phyloP scores from a whole-genome alignment of 257 asterid species.

The Solanum sejunctum region DNA sequence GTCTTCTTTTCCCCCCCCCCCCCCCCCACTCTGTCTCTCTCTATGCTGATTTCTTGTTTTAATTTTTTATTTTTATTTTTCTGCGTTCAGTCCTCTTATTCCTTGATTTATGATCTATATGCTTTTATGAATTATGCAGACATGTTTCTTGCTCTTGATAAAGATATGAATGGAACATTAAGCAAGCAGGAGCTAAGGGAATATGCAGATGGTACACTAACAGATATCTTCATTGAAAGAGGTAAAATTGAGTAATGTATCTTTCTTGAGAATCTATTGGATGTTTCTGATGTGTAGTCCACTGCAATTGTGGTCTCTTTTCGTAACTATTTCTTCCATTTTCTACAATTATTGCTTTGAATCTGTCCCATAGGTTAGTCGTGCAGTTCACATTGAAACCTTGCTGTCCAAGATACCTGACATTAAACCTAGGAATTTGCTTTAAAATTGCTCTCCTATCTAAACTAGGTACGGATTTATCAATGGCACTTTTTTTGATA shows the following conservation, averaged over 20 bases:
- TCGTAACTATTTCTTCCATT: not conserved
- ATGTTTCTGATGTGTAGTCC: not conserved
- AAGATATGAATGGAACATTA: slow-evolving; percentile 88
- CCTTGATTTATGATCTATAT: not conserved
- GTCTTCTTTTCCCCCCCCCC: not conserved
- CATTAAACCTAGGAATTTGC: not conserved
- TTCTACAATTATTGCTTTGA: not conserved
- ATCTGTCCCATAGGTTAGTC: not conserved
- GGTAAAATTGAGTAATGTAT: slow-evolving; percentile 25
- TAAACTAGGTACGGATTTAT: not conserved
- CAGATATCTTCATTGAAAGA: slow-evolving; percentile 96
- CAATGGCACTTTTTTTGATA: not conserved
- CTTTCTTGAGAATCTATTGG: not conserved
- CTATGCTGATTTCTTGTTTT: not conserved
- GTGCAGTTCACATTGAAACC: not conserved
- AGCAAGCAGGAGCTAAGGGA: slow-evolving; percentile 96
- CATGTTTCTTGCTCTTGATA: slow-evolving; percentile 98
- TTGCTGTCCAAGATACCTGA: not conserved
- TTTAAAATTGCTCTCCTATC: not conserved
- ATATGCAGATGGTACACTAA: slow-evolving; percentile 95
- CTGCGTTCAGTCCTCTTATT: not conserved
- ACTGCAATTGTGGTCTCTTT: not conserved
- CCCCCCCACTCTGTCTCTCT: not conserved
- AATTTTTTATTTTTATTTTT: not conserved
- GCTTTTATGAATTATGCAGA: slow-evolving; percentile 30